A percentile compares a stretch with the other conserved stretches of the same genome.
phyloP scores from a whole-genome alignment of 2,329 filamentous ascomycete genomes.

The Clonostachys rosea region DNA sequence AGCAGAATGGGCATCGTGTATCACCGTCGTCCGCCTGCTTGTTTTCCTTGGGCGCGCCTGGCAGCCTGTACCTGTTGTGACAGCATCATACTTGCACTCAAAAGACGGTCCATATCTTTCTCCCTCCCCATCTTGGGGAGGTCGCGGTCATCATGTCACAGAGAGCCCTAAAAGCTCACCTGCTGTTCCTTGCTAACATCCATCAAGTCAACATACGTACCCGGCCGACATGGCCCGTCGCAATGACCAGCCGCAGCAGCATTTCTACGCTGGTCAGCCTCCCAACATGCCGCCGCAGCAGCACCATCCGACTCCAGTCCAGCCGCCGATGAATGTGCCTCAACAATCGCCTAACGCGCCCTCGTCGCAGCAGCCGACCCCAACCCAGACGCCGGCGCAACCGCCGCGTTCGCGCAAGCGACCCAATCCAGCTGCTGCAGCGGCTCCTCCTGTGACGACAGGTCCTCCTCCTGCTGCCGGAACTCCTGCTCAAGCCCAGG shows the following conservation, averaged over 20 bases:
- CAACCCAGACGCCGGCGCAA: slow-evolving; percentile 30
- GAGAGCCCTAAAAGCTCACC: too few species aligned
- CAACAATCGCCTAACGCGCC: slow-evolving; percentile 22
- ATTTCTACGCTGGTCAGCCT: slow-evolving; percentile 33
- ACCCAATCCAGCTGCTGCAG: slow-evolving; percentile 28
- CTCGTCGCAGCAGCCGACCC: slow-evolving; percentile 27
- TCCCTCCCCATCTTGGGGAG: not conserved
- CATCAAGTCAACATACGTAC: slow-evolving; percentile 37
- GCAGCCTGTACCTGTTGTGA: too few species aligned
- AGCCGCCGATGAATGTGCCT: slow-evolving; percentile 38
- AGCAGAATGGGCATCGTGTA: not conserved
- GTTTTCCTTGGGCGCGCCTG: not conserved
- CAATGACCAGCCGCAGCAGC: slow-evolving; percentile 29
- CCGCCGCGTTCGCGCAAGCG: slow-evolving; percentile 34
- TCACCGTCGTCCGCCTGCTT: not conserved
- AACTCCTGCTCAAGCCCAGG: slow-evolving; percentile 22
- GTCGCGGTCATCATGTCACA: too few species aligned
- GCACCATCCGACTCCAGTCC: slow-evolving; percentile 30
- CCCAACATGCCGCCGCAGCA: slow-evolving; percentile 30
- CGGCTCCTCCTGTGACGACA: slow-evolving; percentile 8
- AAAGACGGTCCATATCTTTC: not conserved
- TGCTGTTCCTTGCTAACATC: slow-evolving; percentile 1
- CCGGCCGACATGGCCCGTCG: slow-evolving; percentile 45
- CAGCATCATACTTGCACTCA: not conserved
- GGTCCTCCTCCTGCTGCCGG: slow-evolving; percentile 2